Evolutionary conservation across 768 basidiomycete genomes (phyloP).

Genomic region (Daedalea quercina): DNA sequence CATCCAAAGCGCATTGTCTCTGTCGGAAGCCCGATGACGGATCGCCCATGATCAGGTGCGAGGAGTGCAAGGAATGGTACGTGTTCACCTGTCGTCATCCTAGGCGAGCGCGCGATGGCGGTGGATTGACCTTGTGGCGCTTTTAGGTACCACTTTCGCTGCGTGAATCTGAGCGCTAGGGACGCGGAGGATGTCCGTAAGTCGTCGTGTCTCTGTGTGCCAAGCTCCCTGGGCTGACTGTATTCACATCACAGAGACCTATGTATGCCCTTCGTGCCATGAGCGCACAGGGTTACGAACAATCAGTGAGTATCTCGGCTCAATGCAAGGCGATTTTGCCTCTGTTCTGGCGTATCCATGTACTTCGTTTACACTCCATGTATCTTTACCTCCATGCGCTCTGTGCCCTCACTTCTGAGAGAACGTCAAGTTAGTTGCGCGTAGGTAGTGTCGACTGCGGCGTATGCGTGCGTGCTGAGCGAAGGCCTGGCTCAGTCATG

Average conservation of each 20-base stretch:
- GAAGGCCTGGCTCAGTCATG: neutral
- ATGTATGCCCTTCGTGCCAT: conserved; percentile 50
- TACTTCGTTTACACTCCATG: conserved; percentile 12
- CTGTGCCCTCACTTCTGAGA: conserved; percentile 1
- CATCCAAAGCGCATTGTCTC: conserved; percentile 41
- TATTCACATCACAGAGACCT: conserved; percentile 41
- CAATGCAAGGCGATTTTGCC: neutral
- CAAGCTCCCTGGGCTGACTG: neutral
- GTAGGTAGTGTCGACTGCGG: neutral
- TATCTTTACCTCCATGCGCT: conserved; percentile 2
- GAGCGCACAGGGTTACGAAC: conserved; percentile 55
- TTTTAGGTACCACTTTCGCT: conserved; percentile 78
- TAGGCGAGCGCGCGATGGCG: neutral
- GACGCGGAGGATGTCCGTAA: conserved; percentile 76
- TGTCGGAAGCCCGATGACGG: conserved; percentile 72
- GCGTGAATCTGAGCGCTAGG: conserved; percentile 53
- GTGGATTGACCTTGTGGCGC: neutral
- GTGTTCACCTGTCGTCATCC: conserved; percentile 10
- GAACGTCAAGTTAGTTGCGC: neutral
- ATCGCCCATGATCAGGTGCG: conserved; percentile 74
- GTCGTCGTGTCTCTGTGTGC: conserved; percentile 23
- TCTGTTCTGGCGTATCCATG: conserved; percentile 4
- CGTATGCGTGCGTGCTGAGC: neutral
- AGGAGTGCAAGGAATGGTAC: conserved; percentile 67
- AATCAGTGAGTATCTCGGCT: conserved; percentile 63